These are phyloP conservation scores for Fusarium pilosicola DNA, from an alignment of 2,329 filamentous ascomycete species.

Conservation along the genomic window DNA sequence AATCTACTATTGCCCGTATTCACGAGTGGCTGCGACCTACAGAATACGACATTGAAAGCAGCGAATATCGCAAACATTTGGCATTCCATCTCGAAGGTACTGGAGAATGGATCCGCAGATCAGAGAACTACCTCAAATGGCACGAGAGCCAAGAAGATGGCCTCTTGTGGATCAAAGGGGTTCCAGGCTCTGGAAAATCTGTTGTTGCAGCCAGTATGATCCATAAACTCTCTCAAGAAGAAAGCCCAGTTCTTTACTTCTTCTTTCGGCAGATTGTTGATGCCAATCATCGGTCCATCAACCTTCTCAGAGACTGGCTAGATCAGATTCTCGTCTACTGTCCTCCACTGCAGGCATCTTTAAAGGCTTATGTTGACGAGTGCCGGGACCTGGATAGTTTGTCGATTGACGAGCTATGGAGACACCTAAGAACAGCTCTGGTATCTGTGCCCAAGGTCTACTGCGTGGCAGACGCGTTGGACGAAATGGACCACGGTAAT, in stretches of 20 bases:
- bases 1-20: conserved; percentile 39
- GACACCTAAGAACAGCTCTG: conserved; percentile 42
- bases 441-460: conserved; percentile 43
- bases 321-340: conserved; percentile 48
- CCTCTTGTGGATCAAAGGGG: conserved; percentile 45
- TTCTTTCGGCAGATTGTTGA: conserved; percentile 55
- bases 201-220: conserved; percentile 47
- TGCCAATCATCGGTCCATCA: conserved; percentile 47
- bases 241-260: conserved; percentile 50
- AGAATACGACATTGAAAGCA: conserved; percentile 22
- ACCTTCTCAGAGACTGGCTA: conserved; percentile 50
- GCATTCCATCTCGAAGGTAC: conserved; percentile 24
- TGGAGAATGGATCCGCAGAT: conserved; percentile 20
- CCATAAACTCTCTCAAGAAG: conserved; percentile 21
- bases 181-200: conserved; percentile 54
- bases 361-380: conserved; percentile 32
- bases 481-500: conserved; percentile 57
- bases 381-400: conserved; percentile 4
- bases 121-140: conserved; percentile 22
- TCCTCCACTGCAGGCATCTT: conserved; percentile 41
- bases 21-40: conserved; percentile 33
- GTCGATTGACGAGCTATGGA: conserved; percentile 45
- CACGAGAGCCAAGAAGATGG: conserved; percentile 9
- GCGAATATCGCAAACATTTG: conserved; percentile 36
- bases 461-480: conserved; percentile 56